phyloP scores from a whole-genome alignment of 306 rosid species.

The Vigna hirtella region DNA sequence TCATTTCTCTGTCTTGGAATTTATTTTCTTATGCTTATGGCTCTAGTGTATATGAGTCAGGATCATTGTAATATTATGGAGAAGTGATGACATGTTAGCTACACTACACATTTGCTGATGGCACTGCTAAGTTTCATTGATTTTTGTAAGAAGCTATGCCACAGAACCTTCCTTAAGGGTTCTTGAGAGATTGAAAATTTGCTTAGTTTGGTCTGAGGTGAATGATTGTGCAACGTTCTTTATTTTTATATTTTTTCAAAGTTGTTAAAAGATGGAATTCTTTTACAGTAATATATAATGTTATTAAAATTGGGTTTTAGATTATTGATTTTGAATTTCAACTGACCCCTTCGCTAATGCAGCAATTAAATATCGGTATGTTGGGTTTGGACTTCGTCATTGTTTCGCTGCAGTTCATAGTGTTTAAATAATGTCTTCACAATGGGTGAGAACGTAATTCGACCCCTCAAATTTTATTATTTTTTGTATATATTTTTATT shows the following conservation, averaged over 20 bases:
- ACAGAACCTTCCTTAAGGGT: not conserved
- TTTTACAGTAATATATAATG: not conserved
- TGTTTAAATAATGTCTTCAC: not conserved
- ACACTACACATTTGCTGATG: not conserved
- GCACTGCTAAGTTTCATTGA: not conserved
- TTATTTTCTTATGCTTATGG: conserved; percentile 27
- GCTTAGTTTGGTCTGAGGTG: not conserved
- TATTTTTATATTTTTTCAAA: not conserved
- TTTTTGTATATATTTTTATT: too few species aligned
- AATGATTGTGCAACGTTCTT: conserved; percentile 15
- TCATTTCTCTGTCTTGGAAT: conserved; percentile 29
- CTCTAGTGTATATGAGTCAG: conserved; percentile 18
- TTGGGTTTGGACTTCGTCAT: not conserved
- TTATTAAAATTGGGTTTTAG: not conserved
- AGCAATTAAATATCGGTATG: not conserved
- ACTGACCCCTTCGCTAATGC: not conserved
- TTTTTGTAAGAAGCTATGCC: conserved; percentile 13
- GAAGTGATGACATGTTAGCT: conserved; percentile 35
- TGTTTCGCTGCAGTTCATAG: not conserved
- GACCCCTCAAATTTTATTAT: not conserved
- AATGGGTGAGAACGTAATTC: not conserved
- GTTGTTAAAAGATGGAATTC: not conserved
- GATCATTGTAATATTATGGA: conserved; percentile 29
- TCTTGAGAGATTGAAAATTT: conserved; percentile 8
- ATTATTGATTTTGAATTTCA: not conserved